Evolutionary conservation across 805 yeast species (phyloP), one percentile per base, ranked within the genome.

Genomic region (Suhomyces canberraensis): DNA sequence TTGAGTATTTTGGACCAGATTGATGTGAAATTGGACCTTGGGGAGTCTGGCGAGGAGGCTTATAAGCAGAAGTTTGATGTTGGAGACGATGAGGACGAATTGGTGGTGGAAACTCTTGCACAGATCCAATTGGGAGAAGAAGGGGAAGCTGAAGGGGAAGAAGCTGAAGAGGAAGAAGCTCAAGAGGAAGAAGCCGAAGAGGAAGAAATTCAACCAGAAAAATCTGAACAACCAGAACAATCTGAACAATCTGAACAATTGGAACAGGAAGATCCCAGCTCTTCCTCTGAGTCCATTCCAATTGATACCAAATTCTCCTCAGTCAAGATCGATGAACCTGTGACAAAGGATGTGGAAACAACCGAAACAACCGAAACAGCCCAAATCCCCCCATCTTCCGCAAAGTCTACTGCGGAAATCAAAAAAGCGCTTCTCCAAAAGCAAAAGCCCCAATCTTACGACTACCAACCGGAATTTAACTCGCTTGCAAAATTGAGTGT

Each of bases 401-500:
- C 14, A 16, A 14, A 14, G 14, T 29, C 25, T 9, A 14, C 26
- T n/a, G 20, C 15, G 22, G 13, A 29, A 29, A n/a, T 14, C 8
- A 11, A 17, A 18, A 5, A 17, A 18, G 22, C 20, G 8, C 22
- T 29, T 16, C 19, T 15, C 4, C 9, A 29, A n/a, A 17, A 29
- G 15, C 16, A 20, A 4, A 31, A 21, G 32, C 19, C 20, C 11
- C 24, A 25, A 11, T 24, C 36, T 16, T 36, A 39, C 26, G 18
- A 33, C 7, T 42, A 40, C 13, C 53, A 46, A 3, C 42, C 28
- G 7, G 47, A 41, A 11, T 35, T 64, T 4, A 56, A 66, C 2
- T 44, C 63, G 1, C 39, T 64, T 18, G 69, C 69, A 6, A 64
- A 63, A 35, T 40, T 63, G 30, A 39, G 63, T 3, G 25, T 56